Percentiles rank a stretch among this genome's conserved stretches.
Conservation (phyloP, 495 filamentous ascomycete genomes). For the Podospora tetraspora region DNA sequence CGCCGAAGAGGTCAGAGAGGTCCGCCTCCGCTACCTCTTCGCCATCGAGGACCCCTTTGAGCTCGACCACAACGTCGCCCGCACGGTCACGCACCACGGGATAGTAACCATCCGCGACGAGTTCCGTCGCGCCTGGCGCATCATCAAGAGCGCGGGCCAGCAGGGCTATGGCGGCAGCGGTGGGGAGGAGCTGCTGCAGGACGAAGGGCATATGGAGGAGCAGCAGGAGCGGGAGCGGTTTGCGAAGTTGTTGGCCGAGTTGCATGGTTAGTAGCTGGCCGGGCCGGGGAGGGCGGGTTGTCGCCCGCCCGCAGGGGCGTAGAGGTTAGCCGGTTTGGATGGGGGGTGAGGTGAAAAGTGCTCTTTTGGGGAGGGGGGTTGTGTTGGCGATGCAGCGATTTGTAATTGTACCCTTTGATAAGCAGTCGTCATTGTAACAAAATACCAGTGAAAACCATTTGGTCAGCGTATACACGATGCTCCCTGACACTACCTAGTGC, state of each 20-base stretch:
- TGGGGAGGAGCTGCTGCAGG: constrained; percentile 38
- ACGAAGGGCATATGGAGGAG: constrained; percentile 24
- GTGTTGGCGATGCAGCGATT: background rate
- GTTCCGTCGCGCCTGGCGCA: constrained; percentile 64
- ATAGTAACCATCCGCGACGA: constrained; percentile 73
- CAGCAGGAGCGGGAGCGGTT: constrained; percentile 30
- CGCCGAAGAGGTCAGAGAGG: constrained; percentile 47
- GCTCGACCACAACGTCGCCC: constrained; percentile 72
- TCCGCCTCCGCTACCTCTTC: constrained; percentile 73
- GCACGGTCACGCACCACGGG: constrained; percentile 71
- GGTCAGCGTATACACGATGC: background rate
- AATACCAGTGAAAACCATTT: background rate
- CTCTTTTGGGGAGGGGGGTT: background rate
- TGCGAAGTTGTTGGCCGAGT: constrained; percentile 32
- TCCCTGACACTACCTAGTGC: too few species aligned
- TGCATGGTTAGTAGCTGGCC: constrained; percentile 29
- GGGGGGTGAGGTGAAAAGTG: background rate
- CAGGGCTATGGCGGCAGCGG: constrained; percentile 12
- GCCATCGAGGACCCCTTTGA: constrained; percentile 89
- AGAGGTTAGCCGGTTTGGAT: background rate
- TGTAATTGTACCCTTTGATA: background rate
- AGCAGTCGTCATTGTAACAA: background rate
- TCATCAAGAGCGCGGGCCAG: constrained; percentile 45
- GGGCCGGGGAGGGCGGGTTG: too few species aligned
- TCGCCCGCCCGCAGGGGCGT: too few species aligned